A percentile compares a stretch with the other conserved stretches of the same genome.
Evolutionary conservation across 129 eudicot species (phyloP).

Genomic region (Pulicaria dysenterica): DNA sequence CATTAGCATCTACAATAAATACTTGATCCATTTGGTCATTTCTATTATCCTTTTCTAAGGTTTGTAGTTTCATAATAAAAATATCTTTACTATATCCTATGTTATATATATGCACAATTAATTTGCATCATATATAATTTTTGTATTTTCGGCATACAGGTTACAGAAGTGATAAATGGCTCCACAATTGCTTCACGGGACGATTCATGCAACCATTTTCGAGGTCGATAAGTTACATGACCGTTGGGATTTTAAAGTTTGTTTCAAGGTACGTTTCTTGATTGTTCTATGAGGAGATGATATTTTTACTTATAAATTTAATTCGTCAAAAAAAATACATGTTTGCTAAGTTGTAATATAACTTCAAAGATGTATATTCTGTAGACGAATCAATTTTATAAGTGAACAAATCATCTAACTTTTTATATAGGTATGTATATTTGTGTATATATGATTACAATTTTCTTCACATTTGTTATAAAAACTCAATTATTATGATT

Average conservation of each 20-base stretch:
- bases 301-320: too few relatives aligned
- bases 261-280: slow-evolving; percentile 41
- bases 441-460: too few relatives aligned
- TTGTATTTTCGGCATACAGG: too few relatives aligned
- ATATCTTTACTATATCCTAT: background rate
- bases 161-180: slow-evolving; percentile 37
- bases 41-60: slow-evolving; percentile 1
- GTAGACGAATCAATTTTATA: too few relatives aligned
- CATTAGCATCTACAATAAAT: slow-evolving; percentile 25
- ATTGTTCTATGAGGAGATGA: too few relatives aligned
- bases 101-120: too few relatives aligned
- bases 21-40: background rate
- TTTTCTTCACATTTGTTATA: too few relatives aligned
- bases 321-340: background rate
- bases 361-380: too few relatives aligned
- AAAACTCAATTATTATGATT: too few relatives aligned
- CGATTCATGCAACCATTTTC: slow-evolving; percentile 62
- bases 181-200: slow-evolving; percentile 73
- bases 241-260: slow-evolving; percentile 42
- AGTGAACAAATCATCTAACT: too few relatives aligned
- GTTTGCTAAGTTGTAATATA: background rate
- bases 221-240: slow-evolving; percentile 55
- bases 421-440: too few relatives aligned
- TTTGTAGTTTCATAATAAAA: background rate
- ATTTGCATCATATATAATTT: too few relatives aligned